These are phyloP conservation scores for Tuber melanosporum DNA, from an alignment of 495 filamentous ascomycete genomes.

Conservation along the genomic window DNA sequence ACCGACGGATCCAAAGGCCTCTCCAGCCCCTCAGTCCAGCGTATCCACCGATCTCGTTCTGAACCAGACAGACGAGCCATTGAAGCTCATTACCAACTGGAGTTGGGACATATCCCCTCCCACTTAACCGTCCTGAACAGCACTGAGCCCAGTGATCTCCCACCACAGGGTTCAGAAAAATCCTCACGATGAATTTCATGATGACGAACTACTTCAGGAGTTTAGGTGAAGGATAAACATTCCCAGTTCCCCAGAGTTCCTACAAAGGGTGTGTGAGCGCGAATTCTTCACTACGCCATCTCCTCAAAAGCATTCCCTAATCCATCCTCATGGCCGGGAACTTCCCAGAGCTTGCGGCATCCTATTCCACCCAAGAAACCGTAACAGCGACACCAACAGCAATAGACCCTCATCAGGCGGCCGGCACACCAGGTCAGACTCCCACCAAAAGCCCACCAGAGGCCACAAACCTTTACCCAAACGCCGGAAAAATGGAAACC, in stretches of 20 bases:
- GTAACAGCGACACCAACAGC: background rate
- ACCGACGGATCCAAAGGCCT: background rate
- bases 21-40: background rate
- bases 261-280: no score
- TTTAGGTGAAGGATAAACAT: background rate
- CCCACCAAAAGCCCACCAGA: slow-evolving; percentile 25
- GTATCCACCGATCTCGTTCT: background rate
- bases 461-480: slow-evolving; percentile 51
- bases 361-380: background rate
- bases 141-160: background rate
- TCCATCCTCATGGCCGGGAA: no score
- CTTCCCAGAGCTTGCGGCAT: background rate
- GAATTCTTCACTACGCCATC: background rate
- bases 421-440: slow-evolving; percentile 28
- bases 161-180: background rate
- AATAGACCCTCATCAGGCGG: slow-evolving; percentile 15
- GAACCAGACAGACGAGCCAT: background rate
- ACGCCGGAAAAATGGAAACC: slow-evolving; percentile 69
- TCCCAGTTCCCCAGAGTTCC: background rate
- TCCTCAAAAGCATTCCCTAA: background rate
- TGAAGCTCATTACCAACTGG: background rate
- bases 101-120: background rate
- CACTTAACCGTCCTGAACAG: background rate
- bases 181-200: background rate
- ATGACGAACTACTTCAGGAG: background rate